Evolutionary conservation across 2,329 filamentous ascomycete species (phyloP).

Genomic region (Niveomyces coronatus): DNA sequence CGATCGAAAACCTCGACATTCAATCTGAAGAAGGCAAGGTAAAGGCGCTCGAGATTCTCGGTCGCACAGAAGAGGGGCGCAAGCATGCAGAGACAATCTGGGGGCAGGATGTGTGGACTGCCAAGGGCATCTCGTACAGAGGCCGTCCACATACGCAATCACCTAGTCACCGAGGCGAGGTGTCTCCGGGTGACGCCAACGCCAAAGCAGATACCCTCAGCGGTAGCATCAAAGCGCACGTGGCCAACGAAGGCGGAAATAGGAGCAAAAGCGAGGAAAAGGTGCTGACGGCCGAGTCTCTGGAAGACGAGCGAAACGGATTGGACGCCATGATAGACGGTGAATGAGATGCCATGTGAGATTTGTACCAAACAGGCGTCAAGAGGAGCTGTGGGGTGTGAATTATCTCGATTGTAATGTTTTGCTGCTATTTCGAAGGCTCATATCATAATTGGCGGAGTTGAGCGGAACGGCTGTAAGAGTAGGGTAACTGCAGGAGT

Average conservation of each 20-base stretch:
- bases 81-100: conserved; percentile 41
- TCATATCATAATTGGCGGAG: neutral
- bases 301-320: conserved; percentile 37
- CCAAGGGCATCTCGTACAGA: conserved; percentile 17
- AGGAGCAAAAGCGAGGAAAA: conserved; percentile 26
- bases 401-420: neutral
- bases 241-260: conserved; percentile 24
- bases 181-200: conserved; percentile 30
- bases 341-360: conserved; percentile 20
- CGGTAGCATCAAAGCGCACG: neutral
- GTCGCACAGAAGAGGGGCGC: conserved; percentile 39
- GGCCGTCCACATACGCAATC: neutral
- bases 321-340: conserved; percentile 35
- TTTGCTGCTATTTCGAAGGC: neutral
- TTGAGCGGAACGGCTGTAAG: conserved; percentile 1
- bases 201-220: conserved; percentile 20
- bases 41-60: conserved; percentile 42
- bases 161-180: neutral
- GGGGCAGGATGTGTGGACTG: conserved; percentile 38
- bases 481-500: conserved; percentile 3
- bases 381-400: neutral
- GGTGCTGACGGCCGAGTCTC: conserved; percentile 30
- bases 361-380: conserved; percentile 9
- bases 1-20: conserved; percentile 35
- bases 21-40: conserved; percentile 35